Percentiles rank a stretch among this genome's conserved stretches.
Conservation (phyloP, 2,329 filamentous ascomycete species). For the Colletotrichum musae region DNA sequence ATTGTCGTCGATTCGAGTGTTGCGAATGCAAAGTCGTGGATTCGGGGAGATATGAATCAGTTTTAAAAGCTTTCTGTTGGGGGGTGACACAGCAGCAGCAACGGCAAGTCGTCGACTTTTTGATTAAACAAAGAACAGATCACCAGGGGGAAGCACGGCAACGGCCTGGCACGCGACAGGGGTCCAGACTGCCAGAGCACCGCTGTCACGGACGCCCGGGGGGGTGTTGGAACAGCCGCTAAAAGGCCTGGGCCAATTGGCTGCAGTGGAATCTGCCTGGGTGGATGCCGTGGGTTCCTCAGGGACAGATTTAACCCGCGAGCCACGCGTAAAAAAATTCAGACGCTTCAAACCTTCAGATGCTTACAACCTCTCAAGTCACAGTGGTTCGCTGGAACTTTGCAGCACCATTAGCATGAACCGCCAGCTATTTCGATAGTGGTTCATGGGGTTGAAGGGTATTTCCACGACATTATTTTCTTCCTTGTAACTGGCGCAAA, state of each 20-base stretch:
- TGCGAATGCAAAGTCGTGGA: not conserved
- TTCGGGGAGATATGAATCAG: not conserved
- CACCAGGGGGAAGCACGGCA: slow-evolving; percentile 37
- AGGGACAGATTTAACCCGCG: slow-evolving; percentile 27
- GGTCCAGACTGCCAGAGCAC: slow-evolving; percentile 18
- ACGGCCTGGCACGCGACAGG: slow-evolving; percentile 33
- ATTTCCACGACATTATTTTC: not conserved
- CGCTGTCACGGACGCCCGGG: slow-evolving; percentile 21
- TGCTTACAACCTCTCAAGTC: not conserved
- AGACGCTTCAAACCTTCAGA: not conserved
- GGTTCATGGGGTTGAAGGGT: not conserved
- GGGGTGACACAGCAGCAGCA: not conserved
- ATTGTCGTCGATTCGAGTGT: not conserved
- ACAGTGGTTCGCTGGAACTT: not conserved
- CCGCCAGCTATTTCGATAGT: not conserved
- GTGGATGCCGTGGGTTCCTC: slow-evolving; percentile 5
- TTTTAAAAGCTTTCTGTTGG: slow-evolving; percentile 6
- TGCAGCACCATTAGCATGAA: not conserved
- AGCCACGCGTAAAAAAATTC: slow-evolving; percentile 5
- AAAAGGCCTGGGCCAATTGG: slow-evolving; percentile 19
- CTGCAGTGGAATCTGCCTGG: not conserved
- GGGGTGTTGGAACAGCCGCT: slow-evolving; percentile 3
- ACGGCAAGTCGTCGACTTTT: slow-evolving; percentile 9
- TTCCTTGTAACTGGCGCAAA: too few relatives aligned
- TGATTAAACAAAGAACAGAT: slow-evolving; percentile 41